Percentiles rank a stretch among this genome's conserved stretches.
Evolutionary conservation across 75 land plant genomes (phyloP).

Genomic region (Chamaecyparis obtusa): DNA sequence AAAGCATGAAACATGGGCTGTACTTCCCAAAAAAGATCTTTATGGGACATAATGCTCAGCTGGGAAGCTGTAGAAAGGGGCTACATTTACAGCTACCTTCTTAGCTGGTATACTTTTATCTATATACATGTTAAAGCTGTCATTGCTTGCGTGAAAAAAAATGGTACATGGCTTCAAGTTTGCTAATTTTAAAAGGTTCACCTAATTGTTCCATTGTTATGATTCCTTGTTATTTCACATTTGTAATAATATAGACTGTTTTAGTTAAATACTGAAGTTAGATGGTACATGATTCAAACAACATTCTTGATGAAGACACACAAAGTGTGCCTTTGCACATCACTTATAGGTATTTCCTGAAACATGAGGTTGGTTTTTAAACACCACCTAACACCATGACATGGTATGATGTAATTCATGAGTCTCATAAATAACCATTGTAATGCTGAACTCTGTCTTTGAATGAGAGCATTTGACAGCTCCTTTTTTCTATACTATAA

Average conservation of each 20-base stretch:
- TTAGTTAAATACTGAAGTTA: background rate
- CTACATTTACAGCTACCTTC: background rate
- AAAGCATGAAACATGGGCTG: background rate
- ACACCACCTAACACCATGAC: too few relatives aligned
- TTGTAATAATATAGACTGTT: background rate
- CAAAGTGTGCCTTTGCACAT: background rate
- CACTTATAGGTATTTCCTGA: too few relatives aligned
- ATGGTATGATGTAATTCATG: too few relatives aligned
- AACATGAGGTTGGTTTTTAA: too few relatives aligned
- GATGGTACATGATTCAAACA: background rate
- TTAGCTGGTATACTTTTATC: background rate
- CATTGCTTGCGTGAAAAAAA: background rate
- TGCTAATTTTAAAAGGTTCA: background rate
- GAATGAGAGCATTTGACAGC: too few relatives aligned
- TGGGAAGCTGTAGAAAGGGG: background rate
- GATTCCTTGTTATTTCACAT: background rate
- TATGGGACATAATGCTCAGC: background rate
- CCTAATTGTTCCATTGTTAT: background rate
- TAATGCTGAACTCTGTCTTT: too few relatives aligned
- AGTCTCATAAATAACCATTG: too few relatives aligned
- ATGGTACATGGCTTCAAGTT: background rate
- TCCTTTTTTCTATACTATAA: too few relatives aligned
- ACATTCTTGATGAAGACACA: background rate
- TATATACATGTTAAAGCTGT: background rate
- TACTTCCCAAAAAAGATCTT: background rate